Evolutionary conservation across 2,329 filamentous ascomycete genomes (phyloP).

Genomic region (Ophiostoma novo-ulmi): DNA sequence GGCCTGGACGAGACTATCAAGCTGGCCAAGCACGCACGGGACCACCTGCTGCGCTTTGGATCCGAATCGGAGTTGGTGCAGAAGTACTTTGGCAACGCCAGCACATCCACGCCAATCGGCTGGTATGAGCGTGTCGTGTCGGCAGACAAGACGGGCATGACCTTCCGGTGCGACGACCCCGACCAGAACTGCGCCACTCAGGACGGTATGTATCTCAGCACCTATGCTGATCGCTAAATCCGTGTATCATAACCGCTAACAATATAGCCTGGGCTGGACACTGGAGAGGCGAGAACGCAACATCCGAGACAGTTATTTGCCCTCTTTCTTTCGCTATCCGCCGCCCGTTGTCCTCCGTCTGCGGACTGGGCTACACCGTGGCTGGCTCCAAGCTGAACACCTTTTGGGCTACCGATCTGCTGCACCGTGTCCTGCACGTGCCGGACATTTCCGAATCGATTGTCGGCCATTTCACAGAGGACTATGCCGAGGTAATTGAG

Average conservation of each 20-base stretch:
- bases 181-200: slow-evolving; percentile 2
- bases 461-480: slow-evolving; percentile 4
- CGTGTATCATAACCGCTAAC: neutral
- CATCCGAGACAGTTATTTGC: slow-evolving; percentile 8
- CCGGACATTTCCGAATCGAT: slow-evolving; percentile 1
- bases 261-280: neutral
- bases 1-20: neutral
- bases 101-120: neutral
- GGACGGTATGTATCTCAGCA: neutral
- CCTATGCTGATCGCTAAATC: neutral
- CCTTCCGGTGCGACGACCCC: slow-evolving; percentile 9
- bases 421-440: slow-evolving; percentile 11
- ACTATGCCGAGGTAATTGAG: neutral
- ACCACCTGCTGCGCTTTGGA: neutral
- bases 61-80: neutral
- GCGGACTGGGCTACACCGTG: neutral
- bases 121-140: slow-evolving; percentile 4
- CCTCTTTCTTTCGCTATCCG: neutral
- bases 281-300: slow-evolving; percentile 4
- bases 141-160: neutral
- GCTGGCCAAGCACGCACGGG: slow-evolving; percentile 1
- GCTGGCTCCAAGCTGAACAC: neutral
- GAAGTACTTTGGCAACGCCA: slow-evolving; percentile 12
- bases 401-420: neutral
- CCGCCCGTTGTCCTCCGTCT: neutral